A percentile compares a stretch with the other conserved stretches of the same genome.
Conservation (phyloP, 2,329 filamentous ascomycete genomes). For the Diaporthe sp. region DNA sequence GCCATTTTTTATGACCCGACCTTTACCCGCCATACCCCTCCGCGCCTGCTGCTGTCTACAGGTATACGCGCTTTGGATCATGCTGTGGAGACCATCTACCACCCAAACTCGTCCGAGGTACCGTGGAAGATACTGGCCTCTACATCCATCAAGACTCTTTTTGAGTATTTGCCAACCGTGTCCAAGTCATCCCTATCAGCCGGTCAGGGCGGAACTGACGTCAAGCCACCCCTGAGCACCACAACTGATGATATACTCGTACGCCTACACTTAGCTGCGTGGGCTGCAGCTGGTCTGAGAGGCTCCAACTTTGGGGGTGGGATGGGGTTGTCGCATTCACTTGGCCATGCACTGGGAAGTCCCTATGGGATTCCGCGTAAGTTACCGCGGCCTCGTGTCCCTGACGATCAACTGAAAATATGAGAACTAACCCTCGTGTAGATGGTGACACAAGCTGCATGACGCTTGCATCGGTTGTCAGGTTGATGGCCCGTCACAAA, state of each 20-base stretch:
- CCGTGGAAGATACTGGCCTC: conserved; percentile 16
- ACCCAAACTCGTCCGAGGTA: conserved; percentile 9
- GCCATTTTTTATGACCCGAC: conserved; percentile 9
- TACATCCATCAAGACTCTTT: neutral
- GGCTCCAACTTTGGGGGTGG: conserved; percentile 20
- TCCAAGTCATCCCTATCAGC: too few species aligned
- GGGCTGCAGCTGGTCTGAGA: conserved; percentile 16
- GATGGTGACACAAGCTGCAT: conserved; percentile 21
- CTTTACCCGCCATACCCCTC: neutral
- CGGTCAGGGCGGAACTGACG: neutral
- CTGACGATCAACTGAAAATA: accelerated
- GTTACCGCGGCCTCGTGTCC: neutral
- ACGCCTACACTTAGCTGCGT: neutral
- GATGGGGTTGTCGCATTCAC: conserved; percentile 16
- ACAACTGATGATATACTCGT: neutral
- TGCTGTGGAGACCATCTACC: conserved; percentile 7
- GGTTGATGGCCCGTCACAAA: conserved; percentile 14
- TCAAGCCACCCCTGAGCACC: neutral
- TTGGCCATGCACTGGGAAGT: conserved; percentile 1
- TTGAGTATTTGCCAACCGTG: neutral
- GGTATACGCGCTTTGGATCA: conserved; percentile 11
- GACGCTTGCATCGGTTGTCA: conserved; percentile 2
- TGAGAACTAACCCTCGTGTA: neutral
- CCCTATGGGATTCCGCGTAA: conserved; percentile 12
- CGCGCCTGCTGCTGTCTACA: neutral